Evolutionary conservation across 1,284 basidiomycete genomes (phyloP).

Genomic region (Pseudozyma sp.): DNA sequence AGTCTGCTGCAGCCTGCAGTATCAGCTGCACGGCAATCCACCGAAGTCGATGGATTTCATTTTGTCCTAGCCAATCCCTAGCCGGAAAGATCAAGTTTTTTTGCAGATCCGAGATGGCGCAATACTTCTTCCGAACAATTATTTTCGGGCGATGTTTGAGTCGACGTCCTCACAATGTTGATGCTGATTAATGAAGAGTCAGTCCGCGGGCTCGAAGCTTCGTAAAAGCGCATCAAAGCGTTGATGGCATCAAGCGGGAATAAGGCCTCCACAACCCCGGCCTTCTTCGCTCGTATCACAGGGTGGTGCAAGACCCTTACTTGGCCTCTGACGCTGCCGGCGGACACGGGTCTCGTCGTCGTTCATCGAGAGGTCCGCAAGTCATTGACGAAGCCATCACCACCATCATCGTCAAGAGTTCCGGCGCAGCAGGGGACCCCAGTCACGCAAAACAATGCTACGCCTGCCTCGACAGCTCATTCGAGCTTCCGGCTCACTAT

Average conservation of each 20-base stretch:
- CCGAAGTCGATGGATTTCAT: not conserved
- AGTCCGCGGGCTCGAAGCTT: not conserved
- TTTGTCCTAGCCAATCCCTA: slow-evolving; percentile 1
- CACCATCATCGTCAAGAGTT: too few relatives aligned
- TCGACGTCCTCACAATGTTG: too few relatives aligned
- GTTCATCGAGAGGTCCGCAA: too few relatives aligned
- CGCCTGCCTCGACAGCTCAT: slow-evolving; percentile 13
- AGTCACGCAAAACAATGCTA: slow-evolving; percentile 4
- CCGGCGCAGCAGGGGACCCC: too few relatives aligned
- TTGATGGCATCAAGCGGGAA: not conserved
- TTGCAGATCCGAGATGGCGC: slow-evolving; percentile 17
- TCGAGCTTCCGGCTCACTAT: not conserved
- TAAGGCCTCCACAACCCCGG: slow-evolving; percentile 3
- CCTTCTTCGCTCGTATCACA: too few relatives aligned
- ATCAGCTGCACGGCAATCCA: slow-evolving; percentile 14
- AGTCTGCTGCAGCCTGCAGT: not conserved
- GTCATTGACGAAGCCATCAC: too few relatives aligned
- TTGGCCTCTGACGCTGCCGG: too few relatives aligned
- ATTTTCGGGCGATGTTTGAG: not conserved
- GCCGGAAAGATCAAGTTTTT: not conserved
- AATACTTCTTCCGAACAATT: slow-evolving; percentile 8
- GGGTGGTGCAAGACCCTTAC: not conserved
- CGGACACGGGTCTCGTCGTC: too few relatives aligned
- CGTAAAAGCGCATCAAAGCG: slow-evolving; percentile 3
- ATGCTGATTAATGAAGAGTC: too few relatives aligned